Evolutionary conservation across 495 filamentous ascomycete genomes (phyloP).

Genomic region (Lepidopterella palustris): DNA sequence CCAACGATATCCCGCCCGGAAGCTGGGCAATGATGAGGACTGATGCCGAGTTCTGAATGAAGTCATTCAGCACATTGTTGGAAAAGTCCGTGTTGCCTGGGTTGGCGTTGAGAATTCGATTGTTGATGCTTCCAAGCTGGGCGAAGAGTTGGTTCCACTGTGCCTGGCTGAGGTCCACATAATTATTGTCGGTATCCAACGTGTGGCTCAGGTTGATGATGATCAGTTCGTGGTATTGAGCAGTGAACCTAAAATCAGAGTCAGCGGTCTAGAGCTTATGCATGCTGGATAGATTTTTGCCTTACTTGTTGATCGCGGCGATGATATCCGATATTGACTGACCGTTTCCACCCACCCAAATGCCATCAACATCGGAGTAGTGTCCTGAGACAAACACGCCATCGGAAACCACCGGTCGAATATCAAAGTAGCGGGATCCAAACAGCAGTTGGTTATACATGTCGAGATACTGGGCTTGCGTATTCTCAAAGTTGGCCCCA

Average conservation of each 20-base stretch:
- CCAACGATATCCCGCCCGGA: conserved; percentile 18
- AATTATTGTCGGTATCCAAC: conserved; percentile 23
- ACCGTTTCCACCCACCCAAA: conserved; percentile 26
- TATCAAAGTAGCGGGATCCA: conserved; percentile 25
- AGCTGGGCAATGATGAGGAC: conserved; percentile 26
- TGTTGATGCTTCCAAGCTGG: conserved; percentile 23
- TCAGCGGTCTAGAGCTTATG: not conserved
- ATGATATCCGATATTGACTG: conserved; percentile 23
- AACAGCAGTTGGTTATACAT: conserved; percentile 17
- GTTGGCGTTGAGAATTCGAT: conserved; percentile 8
- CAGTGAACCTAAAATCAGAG: conserved; percentile 10
- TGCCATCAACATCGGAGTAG: conserved; percentile 22
- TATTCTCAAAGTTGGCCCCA: conserved; percentile 22
- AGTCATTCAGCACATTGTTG: conserved; percentile 17
- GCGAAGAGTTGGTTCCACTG: conserved; percentile 28
- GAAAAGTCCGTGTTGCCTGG: conserved; percentile 21
- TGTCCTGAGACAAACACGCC: conserved; percentile 26
- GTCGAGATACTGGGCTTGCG: conserved; percentile 23
- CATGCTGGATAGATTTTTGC: not conserved
- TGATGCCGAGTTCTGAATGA: conserved; percentile 16
- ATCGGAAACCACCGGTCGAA: conserved; percentile 24
- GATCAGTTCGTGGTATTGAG: conserved; percentile 26
- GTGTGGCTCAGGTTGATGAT: conserved; percentile 28
- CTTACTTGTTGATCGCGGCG: conserved; percentile 21
- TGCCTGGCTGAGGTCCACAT: conserved; percentile 21